A percentile compares a stretch with the other conserved stretches of the same genome.
phyloP scores from a whole-genome alignment of 306 rosid genomes.

The Begonia loranthoides region DNA sequence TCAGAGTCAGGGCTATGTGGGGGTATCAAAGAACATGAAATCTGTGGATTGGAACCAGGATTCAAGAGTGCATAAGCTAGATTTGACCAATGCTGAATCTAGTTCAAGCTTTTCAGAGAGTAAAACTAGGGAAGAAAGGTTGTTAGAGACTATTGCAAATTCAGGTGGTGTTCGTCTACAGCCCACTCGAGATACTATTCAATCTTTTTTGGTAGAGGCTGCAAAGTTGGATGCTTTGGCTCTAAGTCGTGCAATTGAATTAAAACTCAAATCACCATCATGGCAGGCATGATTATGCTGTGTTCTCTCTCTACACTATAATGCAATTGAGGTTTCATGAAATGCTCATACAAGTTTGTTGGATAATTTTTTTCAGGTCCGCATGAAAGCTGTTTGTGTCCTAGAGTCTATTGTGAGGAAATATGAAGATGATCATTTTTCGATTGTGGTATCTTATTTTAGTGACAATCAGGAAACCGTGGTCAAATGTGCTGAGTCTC shows the following conservation, averaged over 20 bases:
- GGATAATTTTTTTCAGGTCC: conserved; percentile 47
- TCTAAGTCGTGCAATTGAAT: conserved; percentile 60
- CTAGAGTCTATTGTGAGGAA: conserved; percentile 81
- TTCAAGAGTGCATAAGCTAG: conserved; percentile 36
- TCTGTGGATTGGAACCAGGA: conserved; percentile 69
- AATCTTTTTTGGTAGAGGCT: conserved; percentile 70
- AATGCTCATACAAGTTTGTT: conserved; percentile 1
- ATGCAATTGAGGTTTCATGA: background rate
- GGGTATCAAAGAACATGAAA: conserved; percentile 35
- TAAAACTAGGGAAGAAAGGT: conserved; percentile 74
- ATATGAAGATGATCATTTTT: conserved; percentile 59
- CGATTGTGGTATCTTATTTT: conserved; percentile 53
- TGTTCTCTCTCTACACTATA: conserved; percentile 6
- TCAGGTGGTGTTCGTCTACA: conserved; percentile 94
- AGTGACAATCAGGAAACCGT: conserved; percentile 58
- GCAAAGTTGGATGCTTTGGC: conserved; percentile 70
- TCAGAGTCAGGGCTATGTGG: conserved; percentile 47
- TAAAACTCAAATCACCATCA: conserved; percentile 76
- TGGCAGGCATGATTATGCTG: conserved; percentile 75
- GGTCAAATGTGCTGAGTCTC: conserved; percentile 80
- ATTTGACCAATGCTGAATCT: conserved; percentile 42
- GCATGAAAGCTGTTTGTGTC: conserved; percentile 94
- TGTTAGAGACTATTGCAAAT: conserved; percentile 88
- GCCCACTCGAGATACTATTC: conserved; percentile 95
- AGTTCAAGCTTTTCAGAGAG: conserved; percentile 40